phyloP scores from a whole-genome alignment of 495 filamentous ascomycete genomes.

The Aspergillus affinis region DNA sequence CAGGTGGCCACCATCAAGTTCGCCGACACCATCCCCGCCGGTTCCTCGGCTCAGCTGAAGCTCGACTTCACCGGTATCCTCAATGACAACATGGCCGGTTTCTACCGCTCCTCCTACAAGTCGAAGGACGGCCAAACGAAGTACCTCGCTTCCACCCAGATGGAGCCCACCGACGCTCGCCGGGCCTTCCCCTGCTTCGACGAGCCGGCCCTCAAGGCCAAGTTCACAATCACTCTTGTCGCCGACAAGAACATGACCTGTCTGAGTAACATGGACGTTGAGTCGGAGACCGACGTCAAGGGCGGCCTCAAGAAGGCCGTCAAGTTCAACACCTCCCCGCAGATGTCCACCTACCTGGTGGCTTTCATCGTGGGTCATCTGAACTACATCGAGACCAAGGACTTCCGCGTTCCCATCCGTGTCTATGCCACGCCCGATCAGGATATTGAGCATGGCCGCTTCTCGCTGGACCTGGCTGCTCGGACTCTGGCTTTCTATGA shows the following conservation, averaged over 20 bases:
- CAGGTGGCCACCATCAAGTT: slow-evolving; percentile 64
- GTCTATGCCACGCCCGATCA: slow-evolving; percentile 64
- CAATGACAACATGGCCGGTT: slow-evolving; percentile 69
- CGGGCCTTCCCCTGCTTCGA: slow-evolving; percentile 71
- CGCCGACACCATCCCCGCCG: slow-evolving; percentile 54
- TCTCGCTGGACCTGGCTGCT: slow-evolving; percentile 64
- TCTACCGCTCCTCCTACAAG: slow-evolving; percentile 68
- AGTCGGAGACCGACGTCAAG: slow-evolving; percentile 54
- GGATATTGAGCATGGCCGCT: slow-evolving; percentile 64
- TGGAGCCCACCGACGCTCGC: slow-evolving; percentile 66
- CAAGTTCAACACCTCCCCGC: slow-evolving; percentile 64
- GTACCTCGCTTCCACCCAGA: slow-evolving; percentile 64
- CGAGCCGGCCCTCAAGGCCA: slow-evolving; percentile 67
- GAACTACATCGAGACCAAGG: slow-evolving; percentile 62
- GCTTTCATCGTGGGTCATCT: slow-evolving; percentile 69
- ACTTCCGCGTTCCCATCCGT: slow-evolving; percentile 64
- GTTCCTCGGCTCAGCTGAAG: slow-evolving; percentile 59
- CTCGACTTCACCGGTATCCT: slow-evolving; percentile 60
- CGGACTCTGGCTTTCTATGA: slow-evolving; percentile 54
- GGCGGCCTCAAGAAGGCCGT: slow-evolving; percentile 57
- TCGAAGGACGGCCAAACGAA: slow-evolving; percentile 52
- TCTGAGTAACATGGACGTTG: slow-evolving; percentile 70
- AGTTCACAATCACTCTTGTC: slow-evolving; percentile 63
- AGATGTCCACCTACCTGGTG: slow-evolving; percentile 69
- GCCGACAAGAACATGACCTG: slow-evolving; percentile 63